Evolutionary conservation across 305 asterid species (phyloP), one percentile per base, ranked within the genome.

Genomic region (Fraxinus dipetala): DNA sequence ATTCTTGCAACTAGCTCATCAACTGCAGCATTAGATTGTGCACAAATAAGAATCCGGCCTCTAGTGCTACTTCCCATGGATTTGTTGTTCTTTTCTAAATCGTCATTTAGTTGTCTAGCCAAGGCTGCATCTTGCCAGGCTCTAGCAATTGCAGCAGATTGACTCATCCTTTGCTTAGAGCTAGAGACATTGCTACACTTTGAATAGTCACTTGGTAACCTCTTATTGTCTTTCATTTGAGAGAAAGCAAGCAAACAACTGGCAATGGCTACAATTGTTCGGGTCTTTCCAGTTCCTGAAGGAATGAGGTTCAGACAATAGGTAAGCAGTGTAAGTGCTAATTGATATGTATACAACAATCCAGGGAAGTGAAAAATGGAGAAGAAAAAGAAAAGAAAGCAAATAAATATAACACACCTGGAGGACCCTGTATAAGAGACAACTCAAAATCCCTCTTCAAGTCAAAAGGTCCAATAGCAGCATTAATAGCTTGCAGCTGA

Each of bases 41-140:
- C 98, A 91, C 99, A 96, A 86, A 96, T 90, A 84, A 96, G 98
- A 79, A 94, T 87, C 83, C 99, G 90, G 79, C 98, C 92, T 85
- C 92, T 90, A 81, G 83, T 78, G 86, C 87, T 70, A 89, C 80
- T 89, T 82, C 89, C 92, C 77, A 85, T 40, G 40, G 87, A 85
- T 59, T 76, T 86, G 22, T 75, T 85, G 77, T 84, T 84, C 87
- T 85, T 87, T 80, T 89, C 90, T 72, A 78, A 86, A 65, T 90
- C 97, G 67, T 87, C 91, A 63, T 87, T 87, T 75, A 90, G 73
- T 85, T 96, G 96, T 86, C 90, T 92, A 81, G 99, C 98, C 87
- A 96, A 80, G 69, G 99, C 98, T 67, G 99, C 99, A 84, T 93
- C 98, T 87, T 96, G 98, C 99, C 99, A 96, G 87, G 98, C 98